These are phyloP conservation scores for Citrullus colocynthis DNA, from an alignment of 306 rosid species.

Conservation along the genomic window DNA sequence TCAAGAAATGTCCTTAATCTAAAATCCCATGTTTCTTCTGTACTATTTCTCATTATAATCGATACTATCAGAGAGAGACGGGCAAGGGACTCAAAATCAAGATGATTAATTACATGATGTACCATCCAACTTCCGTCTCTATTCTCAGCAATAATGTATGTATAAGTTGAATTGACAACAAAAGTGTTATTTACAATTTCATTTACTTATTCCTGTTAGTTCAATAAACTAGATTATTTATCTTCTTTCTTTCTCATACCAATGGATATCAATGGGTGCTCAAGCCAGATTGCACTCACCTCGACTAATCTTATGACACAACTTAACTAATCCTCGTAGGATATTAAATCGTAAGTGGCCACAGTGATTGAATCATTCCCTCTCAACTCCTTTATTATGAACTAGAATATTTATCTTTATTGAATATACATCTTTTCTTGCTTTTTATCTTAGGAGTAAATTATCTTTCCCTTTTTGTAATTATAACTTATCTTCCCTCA, in stretches of 20 bases:
- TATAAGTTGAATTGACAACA: background rate
- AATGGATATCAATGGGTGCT: too few relatives aligned
- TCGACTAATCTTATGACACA: too few relatives aligned
- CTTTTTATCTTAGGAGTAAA: too few relatives aligned
- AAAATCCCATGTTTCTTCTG: background rate
- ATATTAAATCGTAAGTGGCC: too few relatives aligned
- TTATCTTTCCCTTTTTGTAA: too few relatives aligned
- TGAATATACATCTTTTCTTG: too few relatives aligned
- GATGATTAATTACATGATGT: background rate
- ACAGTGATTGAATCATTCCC: too few relatives aligned
- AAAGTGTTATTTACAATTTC: background rate
- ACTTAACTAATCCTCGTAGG: too few relatives aligned
- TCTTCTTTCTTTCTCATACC: too few relatives aligned
- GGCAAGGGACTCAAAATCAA: background rate
- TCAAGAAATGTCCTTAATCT: background rate
- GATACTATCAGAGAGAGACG: background rate
- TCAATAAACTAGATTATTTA: background rate
- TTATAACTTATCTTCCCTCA: background rate
- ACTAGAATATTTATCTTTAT: background rate
- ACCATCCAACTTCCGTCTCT: background rate
- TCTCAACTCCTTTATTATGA: too few relatives aligned
- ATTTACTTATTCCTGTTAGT: background rate
- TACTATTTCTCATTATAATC: background rate
- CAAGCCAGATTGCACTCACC: too few relatives aligned
- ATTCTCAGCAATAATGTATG: background rate